Conservation (phyloP, 148 eudicot genomes). For the Chenopodium suecicum region DNA sequence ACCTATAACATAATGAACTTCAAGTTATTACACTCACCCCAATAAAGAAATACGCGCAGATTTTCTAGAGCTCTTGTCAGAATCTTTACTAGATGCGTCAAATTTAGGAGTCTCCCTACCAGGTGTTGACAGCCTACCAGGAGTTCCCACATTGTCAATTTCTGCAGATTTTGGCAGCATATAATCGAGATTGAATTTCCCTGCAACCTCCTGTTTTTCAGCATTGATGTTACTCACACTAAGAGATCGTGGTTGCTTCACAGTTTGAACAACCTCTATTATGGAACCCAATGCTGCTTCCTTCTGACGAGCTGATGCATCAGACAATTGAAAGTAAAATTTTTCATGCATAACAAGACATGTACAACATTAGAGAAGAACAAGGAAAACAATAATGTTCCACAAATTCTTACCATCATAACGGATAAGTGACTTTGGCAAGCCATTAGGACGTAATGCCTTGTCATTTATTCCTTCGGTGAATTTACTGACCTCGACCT, state of each 20-base stretch:
- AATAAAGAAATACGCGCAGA: constrained; percentile 60
- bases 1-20: not conserved
- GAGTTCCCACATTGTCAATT: constrained; percentile 36
- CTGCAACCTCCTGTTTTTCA: constrained; percentile 36
- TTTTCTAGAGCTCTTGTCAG: constrained; percentile 50
- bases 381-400: not conserved
- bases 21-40: constrained; percentile 54
- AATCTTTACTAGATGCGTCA: constrained; percentile 38
- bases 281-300: constrained; percentile 85
- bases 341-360: not conserved
- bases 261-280: constrained; percentile 89
- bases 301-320: constrained; percentile 87
- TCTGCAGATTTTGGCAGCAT: constrained; percentile 52
- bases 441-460: constrained; percentile 86
- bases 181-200: constrained; percentile 42
- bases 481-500: constrained; percentile 98
- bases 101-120: constrained; percentile 51
- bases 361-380: constrained; percentile 7
- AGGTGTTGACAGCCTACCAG: constrained; percentile 49
- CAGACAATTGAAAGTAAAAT: constrained; percentile 19
- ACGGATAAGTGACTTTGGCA: constrained; percentile 86
- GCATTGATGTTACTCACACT: constrained; percentile 32
- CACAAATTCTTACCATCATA: constrained; percentile 68
- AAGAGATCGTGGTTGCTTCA: constrained; percentile 71
- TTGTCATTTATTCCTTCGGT: constrained; percentile 89